Conservation (phyloP, 2,329 filamentous ascomycete species). For the Diatrype stigma region DNA sequence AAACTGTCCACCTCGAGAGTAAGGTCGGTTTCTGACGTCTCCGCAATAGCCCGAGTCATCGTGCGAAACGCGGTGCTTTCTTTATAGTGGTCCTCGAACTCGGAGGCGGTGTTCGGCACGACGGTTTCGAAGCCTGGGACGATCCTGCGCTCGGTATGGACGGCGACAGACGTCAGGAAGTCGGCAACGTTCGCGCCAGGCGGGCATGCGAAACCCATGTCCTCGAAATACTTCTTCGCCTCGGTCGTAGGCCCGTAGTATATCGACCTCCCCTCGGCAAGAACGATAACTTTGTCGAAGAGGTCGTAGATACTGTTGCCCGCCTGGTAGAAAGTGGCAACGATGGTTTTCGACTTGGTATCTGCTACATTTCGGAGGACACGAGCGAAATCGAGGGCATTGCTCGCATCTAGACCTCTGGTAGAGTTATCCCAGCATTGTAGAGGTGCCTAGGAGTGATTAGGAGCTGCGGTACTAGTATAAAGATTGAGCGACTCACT, state of each 20-base stretch:
- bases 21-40: conserved; percentile 17
- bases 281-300: conserved; percentile 41
- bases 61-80: conserved; percentile 31
- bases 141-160: conserved; percentile 34
- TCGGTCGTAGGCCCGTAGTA: conserved; percentile 57
- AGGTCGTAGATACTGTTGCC: neutral
- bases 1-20: conserved; percentile 41
- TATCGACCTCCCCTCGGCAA: conserved; percentile 64
- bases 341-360: conserved; percentile 58
- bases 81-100: conserved; percentile 47
- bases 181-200: conserved; percentile 61
- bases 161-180: conserved; percentile 61
- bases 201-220: conserved; percentile 57
- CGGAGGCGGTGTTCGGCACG: conserved; percentile 58
- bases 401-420: conserved; percentile 53
- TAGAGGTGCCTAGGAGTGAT: conserved; percentile 31
- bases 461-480: too few species aligned
- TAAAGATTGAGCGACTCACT: conserved; percentile 27
- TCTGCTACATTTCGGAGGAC: conserved; percentile 64
- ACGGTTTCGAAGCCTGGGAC: conserved; percentile 52
- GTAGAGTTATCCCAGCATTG: conserved; percentile 67
- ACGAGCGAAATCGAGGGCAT: conserved; percentile 60
- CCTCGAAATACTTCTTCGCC: conserved; percentile 58
- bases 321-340: conserved; percentile 50
- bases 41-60: neutral